A percentile compares a stretch with the other conserved stretches of the same genome.
These are phyloP conservation scores for Atkinsonella hypoxylon DNA, from an alignment of 2,329 filamentous ascomycete species.

Conservation along the genomic window DNA sequence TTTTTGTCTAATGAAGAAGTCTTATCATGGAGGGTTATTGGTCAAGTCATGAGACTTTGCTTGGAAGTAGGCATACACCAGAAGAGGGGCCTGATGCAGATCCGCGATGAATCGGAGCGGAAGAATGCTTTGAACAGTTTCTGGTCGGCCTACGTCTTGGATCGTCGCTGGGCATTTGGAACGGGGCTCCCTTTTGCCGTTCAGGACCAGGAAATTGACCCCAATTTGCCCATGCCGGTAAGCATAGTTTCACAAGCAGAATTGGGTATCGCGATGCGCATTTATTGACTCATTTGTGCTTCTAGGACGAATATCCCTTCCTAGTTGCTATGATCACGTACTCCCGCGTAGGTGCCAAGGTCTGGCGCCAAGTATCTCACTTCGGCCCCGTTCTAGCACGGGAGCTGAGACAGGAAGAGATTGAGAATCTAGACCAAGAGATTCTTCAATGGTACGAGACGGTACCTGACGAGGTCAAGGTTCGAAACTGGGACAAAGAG, in stretches of 20 bases:
- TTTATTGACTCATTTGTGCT: background rate
- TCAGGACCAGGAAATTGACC: slow-evolving; percentile 77
- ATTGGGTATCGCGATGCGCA: background rate
- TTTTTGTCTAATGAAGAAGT: slow-evolving; percentile 81
- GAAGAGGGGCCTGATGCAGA: slow-evolving; percentile 57
- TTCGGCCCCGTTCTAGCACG: slow-evolving; percentile 48
- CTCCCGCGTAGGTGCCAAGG: slow-evolving; percentile 69
- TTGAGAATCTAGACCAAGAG: slow-evolving; percentile 71
- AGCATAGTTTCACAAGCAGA: slow-evolving; percentile 15
- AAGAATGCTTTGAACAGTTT: slow-evolving; percentile 60
- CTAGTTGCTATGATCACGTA: slow-evolving; percentile 77
- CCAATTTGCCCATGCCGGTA: slow-evolving; percentile 67
- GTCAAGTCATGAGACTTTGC: slow-evolving; percentile 68
- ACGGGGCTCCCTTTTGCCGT: slow-evolving; percentile 78
- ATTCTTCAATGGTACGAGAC: slow-evolving; percentile 78
- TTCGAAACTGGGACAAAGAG: slow-evolving; percentile 45
- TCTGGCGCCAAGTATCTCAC: slow-evolving; percentile 71
- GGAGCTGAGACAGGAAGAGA: slow-evolving; percentile 59
- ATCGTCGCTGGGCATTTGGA: slow-evolving; percentile 81
- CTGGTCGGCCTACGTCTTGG: slow-evolving; percentile 78
- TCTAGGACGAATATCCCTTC: slow-evolving; percentile 49
- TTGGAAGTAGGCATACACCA: slow-evolving; percentile 76
- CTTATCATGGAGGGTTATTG: slow-evolving; percentile 77
- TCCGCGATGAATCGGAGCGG: slow-evolving; percentile 57
- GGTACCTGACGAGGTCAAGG: slow-evolving; percentile 50